These are phyloP conservation scores for Leccinum pachyderme DNA, from an alignment of 1,284 basidiomycete genomes.

Conservation along the genomic window DNA sequence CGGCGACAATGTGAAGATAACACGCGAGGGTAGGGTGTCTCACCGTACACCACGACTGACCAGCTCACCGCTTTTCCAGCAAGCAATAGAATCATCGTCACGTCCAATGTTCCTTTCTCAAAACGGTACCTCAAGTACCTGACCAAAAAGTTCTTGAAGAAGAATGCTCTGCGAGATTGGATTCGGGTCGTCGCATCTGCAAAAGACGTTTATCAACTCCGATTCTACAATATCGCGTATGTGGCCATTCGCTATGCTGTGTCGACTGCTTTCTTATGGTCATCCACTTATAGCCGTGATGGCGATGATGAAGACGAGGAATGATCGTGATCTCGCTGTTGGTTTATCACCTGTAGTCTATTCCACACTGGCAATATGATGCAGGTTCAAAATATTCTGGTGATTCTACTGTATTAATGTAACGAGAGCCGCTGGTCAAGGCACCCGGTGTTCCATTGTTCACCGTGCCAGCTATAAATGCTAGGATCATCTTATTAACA, in stretches of 20 bases:
- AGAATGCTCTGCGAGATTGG: conserved; percentile 84
- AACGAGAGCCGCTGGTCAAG: neutral
- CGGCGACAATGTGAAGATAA: conserved; percentile 81
- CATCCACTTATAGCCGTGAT: conserved; percentile 31
- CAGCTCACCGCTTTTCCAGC: conserved; percentile 35
- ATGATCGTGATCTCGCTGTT: conserved; percentile 33
- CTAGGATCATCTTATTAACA: conserved; percentile 17
- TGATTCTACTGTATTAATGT: neutral
- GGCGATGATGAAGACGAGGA: conserved; percentile 57
- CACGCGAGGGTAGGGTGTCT: conserved; percentile 67
- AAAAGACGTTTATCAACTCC: conserved; percentile 87
- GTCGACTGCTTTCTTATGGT: conserved; percentile 7
- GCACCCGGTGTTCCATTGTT: neutral
- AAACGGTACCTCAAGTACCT: conserved; percentile 94
- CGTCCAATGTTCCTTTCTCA: conserved; percentile 82
- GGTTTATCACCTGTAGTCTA: conserved; percentile 2
- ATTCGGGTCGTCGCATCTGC: conserved; percentile 87
- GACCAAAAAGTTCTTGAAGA: conserved; percentile 96
- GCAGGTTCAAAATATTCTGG: neutral
- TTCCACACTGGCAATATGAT: conserved; percentile 9
- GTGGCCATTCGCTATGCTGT: conserved; percentile 29
- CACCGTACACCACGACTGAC: neutral
- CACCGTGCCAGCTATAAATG: neutral
- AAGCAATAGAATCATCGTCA: conserved; percentile 77
- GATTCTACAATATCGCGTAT: conserved; percentile 94